A percentile compares a stretch with the other conserved stretches of the same genome.
phyloP scores from a whole-genome alignment of 139 green algal genomes.

The Chlorella sp. region DNA sequence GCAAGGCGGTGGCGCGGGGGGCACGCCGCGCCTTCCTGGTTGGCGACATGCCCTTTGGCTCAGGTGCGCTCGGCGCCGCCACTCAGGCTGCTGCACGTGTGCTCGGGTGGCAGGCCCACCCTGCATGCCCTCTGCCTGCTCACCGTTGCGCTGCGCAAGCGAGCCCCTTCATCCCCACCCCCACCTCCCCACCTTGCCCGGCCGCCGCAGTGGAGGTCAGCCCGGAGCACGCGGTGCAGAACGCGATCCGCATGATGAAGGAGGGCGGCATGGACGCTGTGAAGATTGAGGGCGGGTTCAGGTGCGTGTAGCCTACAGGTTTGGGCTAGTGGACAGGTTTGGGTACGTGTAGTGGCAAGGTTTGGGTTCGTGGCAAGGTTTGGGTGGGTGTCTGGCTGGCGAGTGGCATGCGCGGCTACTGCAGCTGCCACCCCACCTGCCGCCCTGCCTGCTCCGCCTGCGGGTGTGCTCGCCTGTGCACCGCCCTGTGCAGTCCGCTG shows the following conservation, averaged over 20 bases:
- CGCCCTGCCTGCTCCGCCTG: no score
- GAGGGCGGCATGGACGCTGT: constrained; percentile 97
- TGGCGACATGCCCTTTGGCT: constrained; percentile 93
- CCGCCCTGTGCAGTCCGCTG: no score
- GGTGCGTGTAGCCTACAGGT: no score
- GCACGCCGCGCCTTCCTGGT: constrained; percentile 66
- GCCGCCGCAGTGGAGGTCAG: constrained; percentile 12
- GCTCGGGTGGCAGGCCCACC: constrained; percentile 81
- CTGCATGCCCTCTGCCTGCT: neutral
- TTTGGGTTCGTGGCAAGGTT: no score
- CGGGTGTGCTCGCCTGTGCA: no score
- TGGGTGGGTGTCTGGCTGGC: no score
- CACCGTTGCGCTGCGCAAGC: neutral
- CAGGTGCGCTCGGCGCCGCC: constrained; percentile 63
- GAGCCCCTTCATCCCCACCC: no score
- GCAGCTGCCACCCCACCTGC: no score
- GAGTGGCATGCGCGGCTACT: no score
- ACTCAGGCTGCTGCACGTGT: constrained; percentile 78
- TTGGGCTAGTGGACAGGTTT: no score
- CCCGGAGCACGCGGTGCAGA: constrained; percentile 51
- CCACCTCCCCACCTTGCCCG: neutral
- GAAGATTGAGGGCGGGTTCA: constrained; percentile 90
- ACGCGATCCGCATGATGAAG: constrained; percentile 92
- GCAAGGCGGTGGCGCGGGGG: constrained; percentile 84
- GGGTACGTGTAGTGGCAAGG: no score